phyloP scores from a whole-genome alignment of 2,329 filamentous ascomycete species.

The Ramichloridium luteum region DNA sequence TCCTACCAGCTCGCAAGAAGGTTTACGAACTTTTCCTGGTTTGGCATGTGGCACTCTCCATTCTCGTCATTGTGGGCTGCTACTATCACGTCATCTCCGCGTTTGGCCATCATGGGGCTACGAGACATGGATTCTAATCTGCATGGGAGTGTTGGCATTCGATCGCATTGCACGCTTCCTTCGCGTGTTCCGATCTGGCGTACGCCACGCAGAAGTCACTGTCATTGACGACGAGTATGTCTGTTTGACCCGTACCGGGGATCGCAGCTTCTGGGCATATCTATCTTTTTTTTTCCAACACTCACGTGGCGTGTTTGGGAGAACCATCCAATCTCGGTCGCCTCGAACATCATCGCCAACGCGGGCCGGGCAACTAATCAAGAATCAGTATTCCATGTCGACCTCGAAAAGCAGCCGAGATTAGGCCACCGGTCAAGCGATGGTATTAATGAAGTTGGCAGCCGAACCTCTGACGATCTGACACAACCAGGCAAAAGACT shows the following conservation, averaged over 20 bases:
- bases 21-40: slow-evolving; percentile 36
- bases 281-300: slow-evolving; percentile 41
- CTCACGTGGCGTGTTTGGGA: slow-evolving; percentile 35
- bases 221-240: slow-evolving; percentile 24
- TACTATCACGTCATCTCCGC: slow-evolving; percentile 32
- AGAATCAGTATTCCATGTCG: too few species aligned
- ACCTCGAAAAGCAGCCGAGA: too few species aligned
- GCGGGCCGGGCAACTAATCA: too few species aligned
- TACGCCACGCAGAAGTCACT: slow-evolving; percentile 28
- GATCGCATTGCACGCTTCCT: slow-evolving; percentile 34
- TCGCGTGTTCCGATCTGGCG: slow-evolving; percentile 29
- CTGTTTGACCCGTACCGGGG: slow-evolving; percentile 32
- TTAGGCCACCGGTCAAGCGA: too few species aligned
- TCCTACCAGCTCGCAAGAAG: slow-evolving; percentile 27
- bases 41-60: slow-evolving; percentile 31
- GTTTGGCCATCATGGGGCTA: slow-evolving; percentile 34
- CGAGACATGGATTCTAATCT: slow-evolving; percentile 36
- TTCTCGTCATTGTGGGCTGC: slow-evolving; percentile 31
- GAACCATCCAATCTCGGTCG: slow-evolving; percentile 43
- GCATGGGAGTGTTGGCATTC: slow-evolving; percentile 34
- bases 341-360: too few species aligned
- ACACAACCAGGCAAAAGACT: too few species aligned
- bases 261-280: slow-evolving; percentile 30
- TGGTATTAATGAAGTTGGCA: too few species aligned
- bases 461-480: too few species aligned